Conservation (phyloP, 169 alveolate genomes). For the Plasmodium gallinaceum region DNA sequence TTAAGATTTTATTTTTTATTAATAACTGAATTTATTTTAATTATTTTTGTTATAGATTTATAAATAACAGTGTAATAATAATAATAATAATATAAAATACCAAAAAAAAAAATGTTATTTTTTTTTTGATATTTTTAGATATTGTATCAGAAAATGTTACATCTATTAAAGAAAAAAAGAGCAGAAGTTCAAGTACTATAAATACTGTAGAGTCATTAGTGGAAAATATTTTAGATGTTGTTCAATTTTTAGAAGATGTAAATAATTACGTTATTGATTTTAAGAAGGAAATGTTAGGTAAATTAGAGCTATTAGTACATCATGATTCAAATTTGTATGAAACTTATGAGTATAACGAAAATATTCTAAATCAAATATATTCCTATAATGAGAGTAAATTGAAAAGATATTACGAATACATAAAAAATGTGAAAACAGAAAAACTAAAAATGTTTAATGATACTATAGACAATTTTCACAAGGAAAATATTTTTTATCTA, state of each 20-base stretch:
- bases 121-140: background rate
- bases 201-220: slow-evolving; percentile 32
- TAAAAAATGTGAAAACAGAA: slow-evolving; percentile 23
- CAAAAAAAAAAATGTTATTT: too few relatives aligned
- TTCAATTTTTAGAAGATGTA: slow-evolving; percentile 45
- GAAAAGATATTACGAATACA: slow-evolving; percentile 19
- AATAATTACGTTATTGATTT: slow-evolving; percentile 57
- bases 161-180: slow-evolving; percentile 1
- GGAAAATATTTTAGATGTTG: slow-evolving; percentile 36
- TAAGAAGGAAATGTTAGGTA: slow-evolving; percentile 39
- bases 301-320: slow-evolving; percentile 44
- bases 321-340: slow-evolving; percentile 45
- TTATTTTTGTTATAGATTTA: too few relatives aligned
- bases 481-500: slow-evolving; percentile 49
- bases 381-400: slow-evolving; percentile 33
- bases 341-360: slow-evolving; percentile 50
- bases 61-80: too few relatives aligned
- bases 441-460: slow-evolving; percentile 50
- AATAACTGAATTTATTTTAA: too few relatives aligned
- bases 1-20: too few relatives aligned
- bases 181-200: background rate
- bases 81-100: too few relatives aligned
- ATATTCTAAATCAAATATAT: slow-evolving; percentile 33
- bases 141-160: background rate
- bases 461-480: slow-evolving; percentile 38